phyloP scores from a whole-genome alignment of 257 asterid genomes.

The Solanum chiquidenum region DNA sequence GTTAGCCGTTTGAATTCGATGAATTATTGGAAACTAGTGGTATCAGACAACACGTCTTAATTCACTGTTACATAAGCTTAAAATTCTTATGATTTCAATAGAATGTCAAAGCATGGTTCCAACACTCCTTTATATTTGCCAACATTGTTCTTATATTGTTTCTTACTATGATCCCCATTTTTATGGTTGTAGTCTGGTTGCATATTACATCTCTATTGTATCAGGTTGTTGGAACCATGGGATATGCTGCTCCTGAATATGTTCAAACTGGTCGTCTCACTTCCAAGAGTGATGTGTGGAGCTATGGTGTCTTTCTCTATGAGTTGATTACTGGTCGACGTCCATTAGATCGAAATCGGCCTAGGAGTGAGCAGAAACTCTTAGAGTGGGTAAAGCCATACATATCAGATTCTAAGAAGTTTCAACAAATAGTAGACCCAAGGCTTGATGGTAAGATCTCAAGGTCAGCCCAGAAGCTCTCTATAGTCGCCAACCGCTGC shows the following conservation, averaged over 20 bases:
- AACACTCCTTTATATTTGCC: neutral
- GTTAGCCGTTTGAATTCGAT: neutral
- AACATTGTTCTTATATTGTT: neutral
- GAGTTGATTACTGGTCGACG: constrained; percentile 91
- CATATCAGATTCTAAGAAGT: constrained; percentile 69
- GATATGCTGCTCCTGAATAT: constrained; percentile 96
- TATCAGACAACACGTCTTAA: neutral
- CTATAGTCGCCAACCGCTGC: constrained; percentile 85
- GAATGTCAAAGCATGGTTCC: neutral
- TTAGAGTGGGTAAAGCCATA: constrained; percentile 76
- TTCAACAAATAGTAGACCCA: constrained; percentile 70
- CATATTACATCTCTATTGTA: neutral
- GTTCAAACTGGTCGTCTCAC: constrained; percentile 88
- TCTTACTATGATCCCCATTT: neutral
- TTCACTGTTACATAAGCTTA: neutral
- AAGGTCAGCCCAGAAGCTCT: constrained; percentile 81
- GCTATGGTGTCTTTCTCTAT: constrained; percentile 85
- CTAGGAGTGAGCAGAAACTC: constrained; percentile 79
- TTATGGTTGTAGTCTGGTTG: neutral
- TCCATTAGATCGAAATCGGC: constrained; percentile 77
- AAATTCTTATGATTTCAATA: neutral
- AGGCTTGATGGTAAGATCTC: constrained; percentile 49
- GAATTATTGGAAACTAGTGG: neutral
- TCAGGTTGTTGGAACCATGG: constrained; percentile 94
- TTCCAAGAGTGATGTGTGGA: constrained; percentile 88